These are phyloP conservation scores for Cyanophora paradoxa DNA, from an alignment of 78 protist genomes.

Conservation along the genomic window DNA sequence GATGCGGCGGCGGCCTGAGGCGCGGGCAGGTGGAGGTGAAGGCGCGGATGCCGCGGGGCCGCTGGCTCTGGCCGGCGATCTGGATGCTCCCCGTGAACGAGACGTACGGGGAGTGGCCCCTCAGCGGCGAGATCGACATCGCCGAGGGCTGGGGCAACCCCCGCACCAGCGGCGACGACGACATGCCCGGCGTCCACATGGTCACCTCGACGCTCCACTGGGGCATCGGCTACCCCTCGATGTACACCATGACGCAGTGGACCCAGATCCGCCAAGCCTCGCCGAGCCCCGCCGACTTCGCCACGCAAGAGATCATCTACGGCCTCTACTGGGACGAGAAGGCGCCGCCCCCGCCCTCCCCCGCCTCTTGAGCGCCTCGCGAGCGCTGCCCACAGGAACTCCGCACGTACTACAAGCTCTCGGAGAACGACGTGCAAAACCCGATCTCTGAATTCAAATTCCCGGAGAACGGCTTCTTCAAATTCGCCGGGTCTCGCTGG, in stretches of 20 bases:
- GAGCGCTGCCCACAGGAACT: no score
- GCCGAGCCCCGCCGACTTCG: no score
- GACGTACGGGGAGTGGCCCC: constrained; percentile 29
- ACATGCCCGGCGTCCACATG: not conserved
- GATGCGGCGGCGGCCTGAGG: no score
- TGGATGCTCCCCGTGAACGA: constrained; percentile 29
- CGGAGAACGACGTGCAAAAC: not conserved
- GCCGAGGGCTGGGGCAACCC: constrained; percentile 24
- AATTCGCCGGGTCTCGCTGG: not conserved
- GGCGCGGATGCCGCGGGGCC: constrained; percentile 35
- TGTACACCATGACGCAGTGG: not conserved
- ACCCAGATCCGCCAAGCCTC: not conserved
- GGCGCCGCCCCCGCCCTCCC: not conserved
- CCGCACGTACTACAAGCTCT: constrained; percentile 7
- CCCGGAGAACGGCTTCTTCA: not conserved
- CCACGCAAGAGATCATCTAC: no score
- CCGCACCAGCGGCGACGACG: not conserved
- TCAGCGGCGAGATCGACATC: constrained; percentile 28
- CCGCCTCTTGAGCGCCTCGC: no score
- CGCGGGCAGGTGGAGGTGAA: not conserved
- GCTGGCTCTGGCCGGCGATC: constrained; percentile 45
- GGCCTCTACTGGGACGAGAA: constrained; percentile 23
- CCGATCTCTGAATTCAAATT: not conserved
- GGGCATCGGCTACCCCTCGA: constrained; percentile 8
- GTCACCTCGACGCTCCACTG: constrained; percentile 30